Evolutionary conservation across 805 yeast genomes (phyloP), one percentile per base, ranked within the genome.

Genomic region (Yarrowia bubula): DNA sequence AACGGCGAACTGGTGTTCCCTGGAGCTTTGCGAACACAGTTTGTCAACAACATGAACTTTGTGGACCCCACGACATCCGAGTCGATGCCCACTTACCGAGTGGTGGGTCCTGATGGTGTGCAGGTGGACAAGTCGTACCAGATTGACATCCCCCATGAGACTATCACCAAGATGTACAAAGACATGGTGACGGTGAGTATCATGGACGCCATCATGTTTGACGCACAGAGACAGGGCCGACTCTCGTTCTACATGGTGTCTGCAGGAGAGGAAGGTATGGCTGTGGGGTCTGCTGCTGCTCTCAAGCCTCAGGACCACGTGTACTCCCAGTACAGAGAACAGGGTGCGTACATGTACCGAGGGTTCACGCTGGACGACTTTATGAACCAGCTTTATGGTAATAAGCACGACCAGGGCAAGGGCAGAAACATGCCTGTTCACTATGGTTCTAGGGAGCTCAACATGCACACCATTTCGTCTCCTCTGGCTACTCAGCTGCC

Each of bases 361-460:
- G 77, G 77, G 22, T 48, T 74, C 58, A 71, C 75, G 6, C 66
- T 74, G 15, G 65, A 70, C 35, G 73, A 73, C 50, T 64, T 74
- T 60, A 74, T 74, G 77, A 58, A 70, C 43, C 77, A 74, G 66
- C 64, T 74, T 31, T 74, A 70, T 62, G 71, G 71, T 50, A 74
- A 74, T 64, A 67, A 67, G 37, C 66, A 67, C 18, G 77, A 74
- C 50, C 65, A 68, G 33, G 76, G 76, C 22, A 65, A 65, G 18
- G 77, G 77, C 14, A 63, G 74, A 42, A 69, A 68, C 67, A 74
- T 74, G 77, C 77, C 77, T 4, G 75, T 74, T 14, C 77, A 74
- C 65, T 72, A 74, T 58, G 71, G 70, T 62, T 68, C 70, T 18
- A 60, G 68, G 41, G 53, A 68, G 47, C 69, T 71, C 64, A 73